These are phyloP conservation scores for Prunus yedoensis DNA, from an alignment of 331 rosid species.

Conservation along the genomic window DNA sequence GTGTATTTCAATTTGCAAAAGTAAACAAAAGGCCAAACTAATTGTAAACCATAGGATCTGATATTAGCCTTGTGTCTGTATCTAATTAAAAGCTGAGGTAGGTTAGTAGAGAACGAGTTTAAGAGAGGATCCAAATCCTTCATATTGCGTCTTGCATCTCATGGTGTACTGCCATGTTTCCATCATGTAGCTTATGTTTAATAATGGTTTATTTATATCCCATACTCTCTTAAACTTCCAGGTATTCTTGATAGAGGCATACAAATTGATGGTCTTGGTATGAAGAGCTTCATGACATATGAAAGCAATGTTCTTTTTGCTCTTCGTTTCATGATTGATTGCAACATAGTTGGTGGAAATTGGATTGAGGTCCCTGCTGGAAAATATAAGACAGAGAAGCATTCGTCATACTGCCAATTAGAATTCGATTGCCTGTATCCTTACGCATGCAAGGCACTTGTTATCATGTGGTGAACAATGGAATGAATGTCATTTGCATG, in stretches of 20 bases:
- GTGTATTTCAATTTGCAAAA: too few species aligned
- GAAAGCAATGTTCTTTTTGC: slow-evolving; percentile 99
- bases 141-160: not conserved
- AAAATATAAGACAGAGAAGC: slow-evolving; percentile 55
- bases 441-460: slow-evolving; percentile 15
- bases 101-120: too few species aligned
- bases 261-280: slow-evolving; percentile 81
- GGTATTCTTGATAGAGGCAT: slow-evolving; percentile 97
- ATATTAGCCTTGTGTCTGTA: too few species aligned
- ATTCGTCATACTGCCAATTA: slow-evolving; percentile 70
- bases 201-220: not conserved
- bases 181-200: slow-evolving; percentile 12
- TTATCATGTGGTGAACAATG: not conserved
- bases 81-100: too few species aligned
- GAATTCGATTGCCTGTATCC: slow-evolving; percentile 97
- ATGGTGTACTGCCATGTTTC: not conserved
- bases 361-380: slow-evolving; percentile 93
- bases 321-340: slow-evolving; percentile 93
- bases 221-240: slow-evolving; percentile 35
- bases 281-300: slow-evolving; percentile 88
- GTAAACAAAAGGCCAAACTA: too few species aligned
- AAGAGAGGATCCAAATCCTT: too few species aligned
- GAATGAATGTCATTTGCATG: slow-evolving; percentile 1
- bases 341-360: slow-evolving; percentile 90
- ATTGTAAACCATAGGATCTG: too few species aligned